Conservation (phyloP, 805 yeast genomes). For the Ogataea minuta region DNA sequence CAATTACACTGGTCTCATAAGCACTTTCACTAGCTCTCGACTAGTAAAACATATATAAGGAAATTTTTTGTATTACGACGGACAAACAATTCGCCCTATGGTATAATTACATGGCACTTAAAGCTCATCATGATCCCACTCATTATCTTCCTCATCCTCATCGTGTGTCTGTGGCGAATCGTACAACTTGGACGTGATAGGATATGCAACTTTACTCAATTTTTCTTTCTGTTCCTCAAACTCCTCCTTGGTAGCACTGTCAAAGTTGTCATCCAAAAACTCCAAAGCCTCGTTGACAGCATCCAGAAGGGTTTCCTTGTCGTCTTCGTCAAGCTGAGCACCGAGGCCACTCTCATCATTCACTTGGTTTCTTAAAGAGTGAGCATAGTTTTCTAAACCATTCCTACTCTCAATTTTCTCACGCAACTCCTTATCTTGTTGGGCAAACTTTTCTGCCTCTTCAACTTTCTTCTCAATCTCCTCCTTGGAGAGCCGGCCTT, state of each 20-base stretch:
- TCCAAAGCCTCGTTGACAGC: constrained; percentile 78
- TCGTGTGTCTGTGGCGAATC: constrained; percentile 44
- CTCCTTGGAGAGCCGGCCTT: constrained; percentile 90
- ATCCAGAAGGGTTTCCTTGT: constrained; percentile 82
- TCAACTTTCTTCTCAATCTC: constrained; percentile 97
- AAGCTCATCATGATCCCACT: constrained; percentile 70
- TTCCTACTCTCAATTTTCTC: constrained; percentile 87
- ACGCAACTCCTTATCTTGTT: constrained; percentile 82
- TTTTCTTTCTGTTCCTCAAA: constrained; percentile 87
- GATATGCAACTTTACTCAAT: constrained; percentile 79
- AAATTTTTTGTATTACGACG: not conserved
- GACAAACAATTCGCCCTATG: not conserved
- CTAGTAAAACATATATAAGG: too few relatives aligned
- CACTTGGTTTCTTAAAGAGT: constrained; percentile 68
- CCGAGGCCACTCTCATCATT: constrained; percentile 59
- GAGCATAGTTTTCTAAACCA: constrained; percentile 84
- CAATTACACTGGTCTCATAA: too few relatives aligned
- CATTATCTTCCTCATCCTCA: constrained; percentile 52
- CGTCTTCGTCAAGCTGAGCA: constrained; percentile 81
- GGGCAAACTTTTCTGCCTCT: constrained; percentile 93
- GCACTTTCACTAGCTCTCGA: too few relatives aligned
- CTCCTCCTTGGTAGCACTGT: constrained; percentile 87
- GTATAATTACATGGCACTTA: constrained; percentile 25
- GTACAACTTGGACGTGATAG: constrained; percentile 87
- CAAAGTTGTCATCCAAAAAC: constrained; percentile 69